Evolutionary conservation across 345 rosid genomes (phyloP).

Genomic region (Syzygium aqueum): DNA sequence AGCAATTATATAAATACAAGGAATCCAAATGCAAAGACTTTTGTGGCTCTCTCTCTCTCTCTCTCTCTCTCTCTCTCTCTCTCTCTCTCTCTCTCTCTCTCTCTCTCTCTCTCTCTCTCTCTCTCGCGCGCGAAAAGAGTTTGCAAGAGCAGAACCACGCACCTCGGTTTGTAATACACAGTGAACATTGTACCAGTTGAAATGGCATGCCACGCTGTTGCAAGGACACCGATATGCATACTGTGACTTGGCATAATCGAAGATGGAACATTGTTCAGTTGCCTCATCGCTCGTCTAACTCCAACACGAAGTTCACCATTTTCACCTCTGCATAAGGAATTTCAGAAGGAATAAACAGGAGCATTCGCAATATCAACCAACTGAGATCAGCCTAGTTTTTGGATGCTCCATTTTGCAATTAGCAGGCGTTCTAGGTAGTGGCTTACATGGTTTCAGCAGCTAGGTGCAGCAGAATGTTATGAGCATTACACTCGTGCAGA

Average conservation of each 20-base stretch:
- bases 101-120: not conserved
- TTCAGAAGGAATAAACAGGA: not conserved
- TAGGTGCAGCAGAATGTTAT: not conserved
- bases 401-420: not conserved
- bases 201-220: constrained; percentile 60
- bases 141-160: not conserved
- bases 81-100: not conserved
- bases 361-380: not conserved
- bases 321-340: constrained; percentile 29
- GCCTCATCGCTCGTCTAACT: constrained; percentile 49
- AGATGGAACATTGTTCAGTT: constrained; percentile 40
- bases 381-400: not conserved
- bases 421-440: not conserved
- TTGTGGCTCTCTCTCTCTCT: not conserved
- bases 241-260: constrained; percentile 61
- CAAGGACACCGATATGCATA: constrained; percentile 64
- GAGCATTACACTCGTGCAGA: not conserved
- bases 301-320: constrained; percentile 57
- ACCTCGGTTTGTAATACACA: constrained; percentile 59
- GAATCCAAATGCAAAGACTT: not conserved
- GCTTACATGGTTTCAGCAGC: not conserved
- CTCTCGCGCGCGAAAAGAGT: not conserved
- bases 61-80: not conserved
- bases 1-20: not conserved
- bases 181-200: constrained; percentile 41